A percentile compares a stretch with the other conserved stretches of the same genome.
Evolutionary conservation across 192 early-diverging fungal species (phyloP).

Genomic region (Entrophospora sp.): DNA sequence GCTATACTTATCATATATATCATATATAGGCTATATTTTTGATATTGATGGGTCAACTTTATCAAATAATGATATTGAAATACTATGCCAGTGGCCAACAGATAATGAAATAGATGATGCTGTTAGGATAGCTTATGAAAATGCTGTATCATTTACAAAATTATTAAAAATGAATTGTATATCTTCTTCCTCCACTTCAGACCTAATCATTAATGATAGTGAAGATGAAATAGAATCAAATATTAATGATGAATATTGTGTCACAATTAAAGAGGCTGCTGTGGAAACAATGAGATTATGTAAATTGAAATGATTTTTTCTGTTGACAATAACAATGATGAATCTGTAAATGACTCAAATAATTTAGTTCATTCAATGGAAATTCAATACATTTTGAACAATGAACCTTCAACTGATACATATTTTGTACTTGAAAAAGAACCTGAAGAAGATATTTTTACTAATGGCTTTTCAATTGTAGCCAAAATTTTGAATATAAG

Average conservation of each 20-base stretch:
- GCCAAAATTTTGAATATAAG: background rate
- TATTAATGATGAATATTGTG: too few relatives aligned
- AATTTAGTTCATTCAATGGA: background rate
- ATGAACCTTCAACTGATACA: background rate
- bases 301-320: background rate
- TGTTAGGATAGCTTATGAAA: background rate
- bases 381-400: background rate
- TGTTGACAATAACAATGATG: background rate
- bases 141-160: background rate
- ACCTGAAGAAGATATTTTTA: background rate
- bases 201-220: too few relatives aligned
- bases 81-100: background rate
- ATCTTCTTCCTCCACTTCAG: background rate
- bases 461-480: background rate
- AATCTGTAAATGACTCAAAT: background rate
- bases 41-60: background rate
- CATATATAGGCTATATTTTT: background rate
- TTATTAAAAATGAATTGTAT: background rate
- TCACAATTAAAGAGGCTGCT: background rate
- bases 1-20: too few relatives aligned
- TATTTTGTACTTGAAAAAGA: background rate
- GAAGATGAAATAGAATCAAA: too few relatives aligned
- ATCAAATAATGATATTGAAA: background rate
- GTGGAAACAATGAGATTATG: background rate
- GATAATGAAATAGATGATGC: background rate